phyloP scores from a whole-genome alignment of 495 filamentous ascomycete species.

The Xylaria flabelliformis region DNA sequence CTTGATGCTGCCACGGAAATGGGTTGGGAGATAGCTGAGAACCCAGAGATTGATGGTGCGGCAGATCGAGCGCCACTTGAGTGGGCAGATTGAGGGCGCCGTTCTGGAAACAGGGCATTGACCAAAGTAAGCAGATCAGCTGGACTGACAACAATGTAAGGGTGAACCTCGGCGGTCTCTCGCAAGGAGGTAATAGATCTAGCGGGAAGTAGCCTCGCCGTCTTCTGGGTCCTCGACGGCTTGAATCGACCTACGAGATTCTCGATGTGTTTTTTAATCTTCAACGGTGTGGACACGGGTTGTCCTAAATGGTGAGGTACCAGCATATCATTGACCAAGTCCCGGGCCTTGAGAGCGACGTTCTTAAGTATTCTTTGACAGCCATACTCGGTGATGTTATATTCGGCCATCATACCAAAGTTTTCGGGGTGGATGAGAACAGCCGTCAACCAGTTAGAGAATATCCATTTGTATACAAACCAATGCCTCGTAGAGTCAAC shows the following conservation, averaged over 20 bases:
- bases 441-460: conserved; percentile 82
- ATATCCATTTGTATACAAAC: conserved; percentile 89
- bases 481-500: conserved; percentile 76
- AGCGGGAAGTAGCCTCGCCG: conserved; percentile 68
- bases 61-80: conserved; percentile 64
- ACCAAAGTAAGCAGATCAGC: conserved; percentile 73
- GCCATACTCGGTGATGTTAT: conserved; percentile 89
- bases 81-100: conserved; percentile 60
- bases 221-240: conserved; percentile 55
- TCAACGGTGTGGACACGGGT: conserved; percentile 65
- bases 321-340: conserved; percentile 70
- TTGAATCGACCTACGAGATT: conserved; percentile 74
- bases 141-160: conserved; percentile 75
- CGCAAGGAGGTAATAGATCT: conserved; percentile 71
- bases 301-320: conserved; percentile 62
- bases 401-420: conserved; percentile 85
- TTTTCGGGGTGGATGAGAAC: conserved; percentile 90
- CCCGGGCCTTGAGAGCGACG: conserved; percentile 77
- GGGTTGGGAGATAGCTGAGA: conserved; percentile 59
- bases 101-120: conserved; percentile 73
- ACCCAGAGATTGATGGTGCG: conserved; percentile 70
- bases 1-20: conserved; percentile 52
- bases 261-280: conserved; percentile 76
- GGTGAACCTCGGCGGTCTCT: conserved; percentile 73
- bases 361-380: conserved; percentile 87